Base-by-base conservation (phyloP, 139 green algal genomes). In the Pseudopediastrum boryanum region DNA sequence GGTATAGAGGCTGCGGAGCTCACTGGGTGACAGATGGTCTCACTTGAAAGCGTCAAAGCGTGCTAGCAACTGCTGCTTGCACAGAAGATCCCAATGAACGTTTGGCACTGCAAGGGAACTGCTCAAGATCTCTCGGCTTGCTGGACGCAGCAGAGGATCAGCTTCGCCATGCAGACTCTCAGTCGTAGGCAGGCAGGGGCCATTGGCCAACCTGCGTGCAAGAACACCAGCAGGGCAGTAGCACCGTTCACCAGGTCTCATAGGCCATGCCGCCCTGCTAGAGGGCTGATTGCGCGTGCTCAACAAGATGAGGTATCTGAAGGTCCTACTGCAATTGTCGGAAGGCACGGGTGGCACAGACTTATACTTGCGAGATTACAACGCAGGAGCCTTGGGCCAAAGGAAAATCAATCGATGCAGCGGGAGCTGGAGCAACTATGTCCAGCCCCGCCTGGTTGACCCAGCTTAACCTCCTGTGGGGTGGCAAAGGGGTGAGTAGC, bases 371-470 rank as follows among this genome's bases (percentile, higher is more conserved):
- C 4, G 61, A 35, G 27, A 21, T 29, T 21, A 36, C 35, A 19
- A 35, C 29, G 61, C 61, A 69, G 61, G 61, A 69, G 35, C 27
- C 29, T 42, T 35, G 29, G 1, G 56, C 75, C 39, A 19, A 33
- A 5, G 87, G 87, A 27, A 91, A 84, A 87, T 89, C 72, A 51
- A 95, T 98, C 52, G 94, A 98, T 58, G 76, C 88, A 9, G 88
- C 76, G 5, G 94, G 94, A 19, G 94, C 94, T 12, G 94, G 94
- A 19, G 72, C 54, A 1, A 93, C 87, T 7, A 90, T 92, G 44
- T 88, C 85, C 21, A 93, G 84, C 52, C 94, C 94, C 27, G 93
- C 86, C 23, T 98, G 94, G 94, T 85, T 98, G 33, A 97, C 94
- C 16, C 89, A 97, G 86, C 85, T 98, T 1, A 94, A 93, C 74